Evolutionary conservation across 2,329 filamentous ascomycete genomes (phyloP).

Genomic region (Xylaria polymorpha): DNA sequence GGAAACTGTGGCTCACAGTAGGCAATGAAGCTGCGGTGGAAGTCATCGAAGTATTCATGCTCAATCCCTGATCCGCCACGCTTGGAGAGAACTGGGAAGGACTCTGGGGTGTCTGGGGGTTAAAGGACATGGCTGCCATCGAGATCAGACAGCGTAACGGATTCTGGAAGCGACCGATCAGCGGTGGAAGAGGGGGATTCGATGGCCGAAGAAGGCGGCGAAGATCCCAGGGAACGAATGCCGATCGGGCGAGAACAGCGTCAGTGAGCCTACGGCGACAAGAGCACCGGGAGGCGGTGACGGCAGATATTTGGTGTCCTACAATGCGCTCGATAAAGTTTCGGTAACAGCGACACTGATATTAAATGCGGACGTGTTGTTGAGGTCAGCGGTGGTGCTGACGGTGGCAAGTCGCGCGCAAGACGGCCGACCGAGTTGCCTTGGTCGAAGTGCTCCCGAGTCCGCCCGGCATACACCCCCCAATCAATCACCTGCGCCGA

Average conservation of each 20-base stretch:
- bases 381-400: slow-evolving; percentile 21
- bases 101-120: slow-evolving; percentile 75
- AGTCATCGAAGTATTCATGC: slow-evolving; percentile 64
- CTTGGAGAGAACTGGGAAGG: slow-evolving; percentile 71
- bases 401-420: slow-evolving; percentile 54
- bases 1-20: slow-evolving; percentile 53
- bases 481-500: slow-evolving; percentile 36
- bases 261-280: slow-evolving; percentile 1
- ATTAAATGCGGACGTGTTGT: slow-evolving; percentile 5
- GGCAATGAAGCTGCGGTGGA: slow-evolving; percentile 66
- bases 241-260: slow-evolving; percentile 27
- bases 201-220: slow-evolving; percentile 25
- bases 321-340: slow-evolving; percentile 20
- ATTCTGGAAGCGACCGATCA: slow-evolving; percentile 33
- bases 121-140: slow-evolving; percentile 70
- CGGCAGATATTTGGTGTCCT: neutral
- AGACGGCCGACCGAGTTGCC: slow-evolving; percentile 54
- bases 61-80: slow-evolving; percentile 63
- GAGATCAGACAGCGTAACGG: slow-evolving; percentile 42
- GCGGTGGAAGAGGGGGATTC: slow-evolving; percentile 18
- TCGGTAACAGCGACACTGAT: neutral
- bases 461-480: slow-evolving; percentile 51
- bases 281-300: slow-evolving; percentile 11
- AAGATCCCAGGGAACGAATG: slow-evolving; percentile 27
- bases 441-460: slow-evolving; percentile 50